Evolutionary conservation across 306 rosid species (phyloP).

Genomic region (Astragalus membranaceus): DNA sequence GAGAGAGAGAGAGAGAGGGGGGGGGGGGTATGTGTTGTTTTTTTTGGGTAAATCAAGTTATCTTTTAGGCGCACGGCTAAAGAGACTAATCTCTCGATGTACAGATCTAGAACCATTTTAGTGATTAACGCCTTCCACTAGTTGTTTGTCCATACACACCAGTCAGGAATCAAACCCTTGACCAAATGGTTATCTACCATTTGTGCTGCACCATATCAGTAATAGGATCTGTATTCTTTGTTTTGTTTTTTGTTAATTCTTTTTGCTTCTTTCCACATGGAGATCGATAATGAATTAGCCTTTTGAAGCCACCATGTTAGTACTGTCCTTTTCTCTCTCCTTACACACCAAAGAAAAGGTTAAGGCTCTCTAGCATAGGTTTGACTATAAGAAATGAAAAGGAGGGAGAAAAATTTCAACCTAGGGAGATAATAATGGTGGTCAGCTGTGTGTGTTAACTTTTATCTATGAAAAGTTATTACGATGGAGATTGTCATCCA

Average conservation of each 20-base stretch:
- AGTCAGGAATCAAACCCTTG: no score
- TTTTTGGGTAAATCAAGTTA: neutral
- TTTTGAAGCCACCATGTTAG: conserved; percentile 30
- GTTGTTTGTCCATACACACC: no score
- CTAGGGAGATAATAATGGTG: conserved; percentile 20
- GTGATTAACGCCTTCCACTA: no score
- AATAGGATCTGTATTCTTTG: neutral
- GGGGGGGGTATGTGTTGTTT: neutral
- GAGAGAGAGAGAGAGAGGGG: conserved; percentile 8
- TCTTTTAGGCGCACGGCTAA: no score
- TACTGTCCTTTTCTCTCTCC: conserved; percentile 15
- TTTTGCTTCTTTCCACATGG: conserved; percentile 36
- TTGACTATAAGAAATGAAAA: conserved; percentile 22
- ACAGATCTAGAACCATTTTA: no score
- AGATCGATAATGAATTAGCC: conserved; percentile 25
- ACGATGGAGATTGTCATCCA: neutral
- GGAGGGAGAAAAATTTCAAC: neutral
- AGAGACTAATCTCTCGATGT: no score
- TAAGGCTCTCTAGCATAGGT: neutral
- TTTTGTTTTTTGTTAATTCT: neutral
- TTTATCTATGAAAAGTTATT: conserved; percentile 18
- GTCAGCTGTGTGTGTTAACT: conserved; percentile 29
- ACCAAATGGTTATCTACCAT: no score
- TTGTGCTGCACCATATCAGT: no score
- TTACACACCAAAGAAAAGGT: conserved; percentile 20